Conservation (phyloP, 2,329 filamentous ascomycete genomes). For the Paraphoma chrysanthemicola region DNA sequence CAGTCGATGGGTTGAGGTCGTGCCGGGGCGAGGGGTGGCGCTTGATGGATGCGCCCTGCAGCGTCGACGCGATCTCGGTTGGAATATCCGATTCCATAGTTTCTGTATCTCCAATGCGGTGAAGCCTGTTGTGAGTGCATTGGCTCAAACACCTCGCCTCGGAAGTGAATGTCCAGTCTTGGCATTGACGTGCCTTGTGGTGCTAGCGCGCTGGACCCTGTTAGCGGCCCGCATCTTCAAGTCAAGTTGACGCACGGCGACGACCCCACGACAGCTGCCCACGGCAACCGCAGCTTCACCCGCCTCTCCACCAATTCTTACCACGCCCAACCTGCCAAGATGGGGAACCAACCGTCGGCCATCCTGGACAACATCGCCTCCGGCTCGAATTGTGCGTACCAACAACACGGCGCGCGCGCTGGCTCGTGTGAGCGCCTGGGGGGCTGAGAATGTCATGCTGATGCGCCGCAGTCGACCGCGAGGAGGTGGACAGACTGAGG, state of each 20-base stretch:
- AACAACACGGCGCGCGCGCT: constrained; percentile 8
- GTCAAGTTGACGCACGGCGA: constrained; percentile 14
- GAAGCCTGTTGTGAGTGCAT: neutral
- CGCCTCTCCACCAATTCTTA: constrained; percentile 16
- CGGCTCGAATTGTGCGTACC: constrained; percentile 85
- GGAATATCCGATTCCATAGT: constrained; percentile 65
- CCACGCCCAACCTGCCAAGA: constrained; percentile 40
- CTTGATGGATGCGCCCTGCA: constrained; percentile 83
- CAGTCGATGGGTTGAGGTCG: constrained; percentile 82
- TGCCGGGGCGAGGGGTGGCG: constrained; percentile 72
- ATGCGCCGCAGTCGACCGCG: constrained; percentile 78
- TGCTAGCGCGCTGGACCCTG: constrained; percentile 15
- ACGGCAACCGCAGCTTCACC: constrained; percentile 20
- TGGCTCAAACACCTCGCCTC: constrained; percentile 5
- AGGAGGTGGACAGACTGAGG: constrained; percentile 92
- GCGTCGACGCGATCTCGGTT: constrained; percentile 74
- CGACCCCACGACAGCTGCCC: constrained; percentile 29
- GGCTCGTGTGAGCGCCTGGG: constrained; percentile 31
- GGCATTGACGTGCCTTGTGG: constrained; percentile 32
- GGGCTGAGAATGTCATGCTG: constrained; percentile 38
- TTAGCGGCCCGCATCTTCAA: constrained; percentile 22
- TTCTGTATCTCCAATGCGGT: neutral
- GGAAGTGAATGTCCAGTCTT: constrained; percentile 26
- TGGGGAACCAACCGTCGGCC: constrained; percentile 65
- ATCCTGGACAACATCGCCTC: constrained; percentile 96